Evolutionary conservation across 495 filamentous ascomycete genomes (phyloP), one percentile per base, ranked within the genome.

Genomic region (Podospora didyma): DNA sequence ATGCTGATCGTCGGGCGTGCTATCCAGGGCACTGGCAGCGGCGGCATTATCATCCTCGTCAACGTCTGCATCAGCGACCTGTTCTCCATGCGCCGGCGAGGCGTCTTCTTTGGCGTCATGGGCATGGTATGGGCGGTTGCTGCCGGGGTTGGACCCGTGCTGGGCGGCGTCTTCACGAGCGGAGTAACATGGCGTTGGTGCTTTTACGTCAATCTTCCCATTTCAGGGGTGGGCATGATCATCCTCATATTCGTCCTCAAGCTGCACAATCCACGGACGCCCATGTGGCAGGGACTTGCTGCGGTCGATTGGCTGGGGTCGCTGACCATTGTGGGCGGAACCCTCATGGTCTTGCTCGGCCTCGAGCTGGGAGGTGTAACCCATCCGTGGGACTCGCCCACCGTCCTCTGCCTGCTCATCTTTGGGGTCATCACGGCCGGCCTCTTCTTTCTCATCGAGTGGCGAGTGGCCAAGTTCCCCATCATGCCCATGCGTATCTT

Each of bases 51-150:
- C 20, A 85, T 89, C 20, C 68, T 96, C 62, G 86, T 88, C 23
- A 92, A 94, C 65, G 91, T 95, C 49, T 82, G 79, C 59, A 91
- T 96, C 53, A 83, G 84, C 10, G 91, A 96, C 73, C 63, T 93
- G 50, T 92, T 93, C 71, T 86, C 84, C 57, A 80, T 89, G 76
- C 73, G 71, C 57, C 71, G 69, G 82, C 81, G 89, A 69, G 88
- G 61, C 63, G 42, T 39, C 59, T 55, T 46, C 19, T 35, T 85
- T 49, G 79, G 76, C 12, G 57, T 76, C 6, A 74, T 75, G 56
- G 74, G 75, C 21, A 65, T 79, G 48, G 70, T 72, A 2, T 86
- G 79, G 79, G 84, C 79, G 10, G 26, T 79, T 0, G 82, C 80
- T 10, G 75, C 67, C 7, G 75, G 77, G 0, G 62, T 85, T 0